phyloP scores from a whole-genome alignment of 768 basidiomycete genomes.

The Chiua virens region DNA sequence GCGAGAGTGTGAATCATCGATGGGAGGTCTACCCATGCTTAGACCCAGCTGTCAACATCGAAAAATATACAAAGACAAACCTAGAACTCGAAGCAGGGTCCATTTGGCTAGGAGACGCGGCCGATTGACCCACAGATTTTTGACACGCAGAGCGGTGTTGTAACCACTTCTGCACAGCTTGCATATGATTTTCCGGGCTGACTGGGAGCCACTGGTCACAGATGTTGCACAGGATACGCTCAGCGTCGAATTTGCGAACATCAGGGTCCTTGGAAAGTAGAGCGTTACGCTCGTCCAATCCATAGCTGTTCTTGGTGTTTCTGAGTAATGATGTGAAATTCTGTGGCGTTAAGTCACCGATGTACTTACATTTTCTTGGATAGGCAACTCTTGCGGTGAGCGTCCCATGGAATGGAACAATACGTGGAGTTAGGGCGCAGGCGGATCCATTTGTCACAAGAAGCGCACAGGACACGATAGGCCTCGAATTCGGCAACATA shows the following conservation, averaged over 20 bases:
- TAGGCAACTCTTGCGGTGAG: slow-evolving; percentile 79
- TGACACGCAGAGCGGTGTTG: slow-evolving; percentile 60
- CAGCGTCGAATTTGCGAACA: slow-evolving; percentile 73
- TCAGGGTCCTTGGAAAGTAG: slow-evolving; percentile 64
- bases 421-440: slow-evolving; percentile 85
- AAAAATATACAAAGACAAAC: slow-evolving; percentile 13
- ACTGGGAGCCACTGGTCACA: slow-evolving; percentile 71
- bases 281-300: slow-evolving; percentile 59
- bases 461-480: slow-evolving; percentile 75
- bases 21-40: slow-evolving; percentile 4
- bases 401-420: slow-evolving; percentile 88
- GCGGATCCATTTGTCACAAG: slow-evolving; percentile 84
- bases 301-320: slow-evolving; percentile 52
- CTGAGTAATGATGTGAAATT: slow-evolving; percentile 13
- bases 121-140: slow-evolving; percentile 25
- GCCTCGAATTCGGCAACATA: slow-evolving; percentile 82
- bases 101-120: slow-evolving; percentile 7
- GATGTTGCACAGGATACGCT: slow-evolving; percentile 65
- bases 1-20: slow-evolving; percentile 31
- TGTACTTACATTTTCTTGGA: slow-evolving; percentile 68
- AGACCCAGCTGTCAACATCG: background rate
- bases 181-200: slow-evolving; percentile 56
- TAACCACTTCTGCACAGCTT: slow-evolving; percentile 65
- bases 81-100: slow-evolving; percentile 26
- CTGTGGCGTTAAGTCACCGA: slow-evolving; percentile 3